phyloP scores from a whole-genome alignment of 495 filamentous ascomycete species.

The Penicillium bialowiezense region DNA sequence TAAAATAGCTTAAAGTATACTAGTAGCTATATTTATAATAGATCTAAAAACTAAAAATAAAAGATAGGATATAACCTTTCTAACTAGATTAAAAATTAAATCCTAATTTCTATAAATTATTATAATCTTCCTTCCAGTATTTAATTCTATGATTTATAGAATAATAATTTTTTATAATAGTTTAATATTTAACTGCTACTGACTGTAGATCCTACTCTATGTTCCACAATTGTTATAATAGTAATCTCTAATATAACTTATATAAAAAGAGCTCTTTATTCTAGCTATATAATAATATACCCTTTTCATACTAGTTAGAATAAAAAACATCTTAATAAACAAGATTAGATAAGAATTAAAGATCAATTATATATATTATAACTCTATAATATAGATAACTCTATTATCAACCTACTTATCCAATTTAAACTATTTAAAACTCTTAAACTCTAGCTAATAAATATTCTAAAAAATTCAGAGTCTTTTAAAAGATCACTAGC shows the following conservation, averaged over 20 bases:
- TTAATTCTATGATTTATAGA: background rate
- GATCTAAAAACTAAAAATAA: background rate
- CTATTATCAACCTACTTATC: background rate
- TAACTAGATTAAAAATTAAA: background rate
- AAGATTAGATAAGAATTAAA: background rate
- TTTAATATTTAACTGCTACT: background rate
- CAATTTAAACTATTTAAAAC: background rate
- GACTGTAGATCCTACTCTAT: background rate
- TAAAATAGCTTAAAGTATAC: background rate
- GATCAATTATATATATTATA: background rate
- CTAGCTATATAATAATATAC: background rate
- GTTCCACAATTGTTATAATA: background rate
- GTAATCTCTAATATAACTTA: background rate
- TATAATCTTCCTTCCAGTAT: background rate
- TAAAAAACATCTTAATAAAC: background rate
- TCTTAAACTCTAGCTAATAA: background rate
- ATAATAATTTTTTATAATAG: background rate
- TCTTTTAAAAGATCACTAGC: background rate
- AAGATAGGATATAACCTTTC: background rate
- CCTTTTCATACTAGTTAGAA: no score
- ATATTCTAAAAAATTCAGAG: background rate
- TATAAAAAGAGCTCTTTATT: background rate
- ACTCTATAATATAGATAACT: background rate
- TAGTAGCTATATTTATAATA: background rate
- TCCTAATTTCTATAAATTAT: background rate